These are phyloP conservation scores for Exophiala calicioides DNA, from an alignment of 2,329 filamentous ascomycete species.

Conservation along the genomic window DNA sequence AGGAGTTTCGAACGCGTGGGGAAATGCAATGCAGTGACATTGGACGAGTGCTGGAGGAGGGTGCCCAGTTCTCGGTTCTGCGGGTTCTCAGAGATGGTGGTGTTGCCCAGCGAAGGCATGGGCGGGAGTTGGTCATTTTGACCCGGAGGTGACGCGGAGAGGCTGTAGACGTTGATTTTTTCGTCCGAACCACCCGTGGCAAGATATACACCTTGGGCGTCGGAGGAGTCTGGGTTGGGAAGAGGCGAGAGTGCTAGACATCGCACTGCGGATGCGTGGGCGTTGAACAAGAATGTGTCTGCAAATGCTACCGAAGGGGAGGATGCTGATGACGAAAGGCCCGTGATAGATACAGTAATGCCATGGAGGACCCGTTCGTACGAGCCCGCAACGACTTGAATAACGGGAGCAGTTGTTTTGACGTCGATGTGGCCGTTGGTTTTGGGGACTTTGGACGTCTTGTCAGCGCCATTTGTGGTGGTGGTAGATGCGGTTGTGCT, in stretches of 20 bases:
- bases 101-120: conserved; percentile 68
- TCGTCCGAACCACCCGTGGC: conserved; percentile 93
- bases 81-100: conserved; percentile 77
- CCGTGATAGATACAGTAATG: conserved; percentile 71
- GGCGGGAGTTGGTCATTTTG: conserved; percentile 56
- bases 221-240: conserved; percentile 53
- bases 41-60: conserved; percentile 81
- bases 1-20: conserved; percentile 85
- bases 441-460: conserved; percentile 30
- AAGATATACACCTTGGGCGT: conserved; percentile 79
- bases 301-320: conserved; percentile 64
- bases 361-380: conserved; percentile 94
- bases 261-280: conserved; percentile 85
- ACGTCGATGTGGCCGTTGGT: conserved; percentile 35
- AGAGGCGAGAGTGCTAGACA: conserved; percentile 82
- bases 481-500: neutral
- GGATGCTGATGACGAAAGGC: conserved; percentile 26
- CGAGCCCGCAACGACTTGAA: conserved; percentile 89
- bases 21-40: conserved; percentile 77
- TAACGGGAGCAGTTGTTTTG: conserved; percentile 49
- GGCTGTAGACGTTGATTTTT: conserved; percentile 88
- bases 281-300: conserved; percentile 94
- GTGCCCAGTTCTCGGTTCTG: conserved; percentile 86
- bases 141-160: conserved; percentile 69
- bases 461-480: conserved; percentile 21